Evolutionary conservation across 2,329 filamentous ascomycete genomes (phyloP), one percentile per base, ranked within the genome.

Genomic region (Beauveria rudraprayagi): DNA sequence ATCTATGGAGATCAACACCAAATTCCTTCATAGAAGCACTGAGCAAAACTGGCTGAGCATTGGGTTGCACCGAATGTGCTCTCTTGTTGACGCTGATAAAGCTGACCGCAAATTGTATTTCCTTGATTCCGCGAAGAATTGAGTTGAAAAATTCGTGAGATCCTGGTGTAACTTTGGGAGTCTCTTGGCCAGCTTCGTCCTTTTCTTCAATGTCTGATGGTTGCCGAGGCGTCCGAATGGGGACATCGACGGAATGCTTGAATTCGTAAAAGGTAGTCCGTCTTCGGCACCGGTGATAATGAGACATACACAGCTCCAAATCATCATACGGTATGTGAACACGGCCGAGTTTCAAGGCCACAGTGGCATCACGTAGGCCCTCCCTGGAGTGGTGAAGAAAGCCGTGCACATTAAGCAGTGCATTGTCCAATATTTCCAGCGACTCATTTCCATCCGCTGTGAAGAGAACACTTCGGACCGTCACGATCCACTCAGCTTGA

Each of bases 1-100:
- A 82, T 24, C 93, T 87, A 71, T 97, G 88, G 46, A 99, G 78
- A 70, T 99, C 94, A 70, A 99, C 83, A 63, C 93, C 93, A 47
- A 99, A 86, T 72, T 99, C 95, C 72, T 99, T 97, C 83, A 96
- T 96, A 7, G 93, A 92, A 50, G 92, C 83, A 69, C 93, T 96
- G 63, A 97, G 80, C 63, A 89, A 85, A 8, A 96, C 82, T 3
- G 91, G 87, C n/a, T 82, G 80, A 30, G 87, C 85, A 3, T 81
- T 80, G 3, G 87, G 81, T 64, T 86, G 84, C 62, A 90, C 79
- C 2, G 85, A 81, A 44, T 87, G 81, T 14, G 97, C 82, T 67
- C 86, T 87, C 72, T 92, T 94, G 24, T 91, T 92, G 62, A 99
- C 76, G 19, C 91, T 91, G 66, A 97, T 83, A 72, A 93, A 94